Evolutionary conservation across 2,329 filamentous ascomycete species (phyloP), one percentile per base, ranked within the genome.

Genomic region (Xylaria sp.): DNA sequence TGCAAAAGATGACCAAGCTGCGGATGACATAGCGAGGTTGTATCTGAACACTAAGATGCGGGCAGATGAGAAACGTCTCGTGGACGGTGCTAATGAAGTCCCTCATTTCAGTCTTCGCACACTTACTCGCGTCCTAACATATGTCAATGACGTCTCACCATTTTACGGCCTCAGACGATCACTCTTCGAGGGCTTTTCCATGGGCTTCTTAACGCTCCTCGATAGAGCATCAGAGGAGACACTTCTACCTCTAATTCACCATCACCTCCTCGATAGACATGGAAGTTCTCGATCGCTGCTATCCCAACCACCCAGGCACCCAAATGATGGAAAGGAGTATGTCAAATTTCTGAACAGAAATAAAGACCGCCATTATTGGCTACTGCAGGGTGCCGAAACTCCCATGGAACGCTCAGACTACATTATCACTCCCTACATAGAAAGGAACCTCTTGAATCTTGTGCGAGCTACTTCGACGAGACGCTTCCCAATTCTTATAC

Each of bases 41-140:
- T 99, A 99, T 77, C 86, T 98, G 67, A 92, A 94, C 73, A 95
- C 95, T 8, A 97, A 98, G 79, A 87, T 86, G 50, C 85, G 97
- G 55, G 92, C 92, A 0, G 90, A 92, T 66, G 89, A 93, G 62
- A 97, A 97, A 78, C 88, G 90, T 67, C 84, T 99, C 15, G 96
- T 97, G 0, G 97, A 99, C 80, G 95, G 97, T 52, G 95, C 95
- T 34, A 95, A 97, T 70, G 94, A 99, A 78, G 93, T 96, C 58
- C 95, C 96, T 12, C 96, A 99, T 81, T 99, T 98, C 84, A 98
- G 95, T 84, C 88, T 99, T 67, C 90, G 96, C 78, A 99, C 96
- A 0, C 83, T 99, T 56, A 98, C 97, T 23, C 89, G 97, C 65
- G 94, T 96, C 1, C 82, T 99, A 62, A 92, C 91, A 46, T 99